Base-by-base conservation (phyloP, 2,329 filamentous ascomycete genomes). In the Phialemoniopsis sp. region DNA sequence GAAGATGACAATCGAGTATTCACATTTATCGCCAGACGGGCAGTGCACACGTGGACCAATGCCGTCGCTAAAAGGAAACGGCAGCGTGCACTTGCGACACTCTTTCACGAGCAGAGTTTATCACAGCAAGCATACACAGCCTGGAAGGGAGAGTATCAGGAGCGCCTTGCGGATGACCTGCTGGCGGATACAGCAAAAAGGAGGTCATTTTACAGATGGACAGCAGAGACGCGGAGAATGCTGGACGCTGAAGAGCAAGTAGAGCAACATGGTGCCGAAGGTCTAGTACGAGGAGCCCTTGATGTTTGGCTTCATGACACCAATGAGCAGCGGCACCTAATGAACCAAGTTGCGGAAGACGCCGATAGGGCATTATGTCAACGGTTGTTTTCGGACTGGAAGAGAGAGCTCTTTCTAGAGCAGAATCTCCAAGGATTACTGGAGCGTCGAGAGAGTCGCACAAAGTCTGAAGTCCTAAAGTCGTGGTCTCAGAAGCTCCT, bases 1-100 rank as follows among this genome's bases (percentile, higher is more conserved):
- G 21, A 26, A 10, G 21, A 26, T 26, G 21, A 26, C 21, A 6
- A 26, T 10, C 21, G 21, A 10, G 21, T 26, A 10, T 26, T 6
- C 21, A 26, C 6, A 6, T 26, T 26, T 10, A 26, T 6, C 6
- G 10, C 10, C 21, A 26, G 21, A 26, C 21, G 21, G 6, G 21
- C 21, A 10, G 21, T 26, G 21, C 21, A 26, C 10, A 26, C 21
- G 21, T 26, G 21, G 21, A 26, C 21, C 21, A 26, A 26, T 26
- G 21, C 21, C 21, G 21, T 26, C 10, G 76, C 18, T 72, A 79
- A 42, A 78, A 86, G 39, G 83, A 81, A 1, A 68, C 70, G 2
- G 69, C 78, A 26, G 10, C 21, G 21, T 6, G 21, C 21, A 10
- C 21, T 26, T 26, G 21, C 21, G 6, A 10, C 21, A 10, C 21